Percentiles rank a stretch among this genome's conserved stretches.
phyloP scores from a whole-genome alignment of 345 rosid species.

The Lepidium aucheri region DNA sequence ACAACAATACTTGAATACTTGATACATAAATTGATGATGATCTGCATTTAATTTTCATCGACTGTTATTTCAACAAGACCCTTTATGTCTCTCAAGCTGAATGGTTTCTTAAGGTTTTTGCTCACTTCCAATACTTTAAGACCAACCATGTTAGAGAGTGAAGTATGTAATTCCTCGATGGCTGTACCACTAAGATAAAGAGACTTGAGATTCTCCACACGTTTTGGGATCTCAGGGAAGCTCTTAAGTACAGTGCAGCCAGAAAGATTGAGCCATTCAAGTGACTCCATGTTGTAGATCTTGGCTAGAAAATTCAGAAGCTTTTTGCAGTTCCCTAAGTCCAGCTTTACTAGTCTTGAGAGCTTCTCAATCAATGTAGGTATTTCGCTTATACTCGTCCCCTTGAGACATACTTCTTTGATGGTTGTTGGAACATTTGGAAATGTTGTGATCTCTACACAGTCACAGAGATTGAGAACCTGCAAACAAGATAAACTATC shows the following conservation, averaged over 20 bases:
- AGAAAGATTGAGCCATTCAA: conserved; percentile 8
- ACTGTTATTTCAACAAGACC: not conserved
- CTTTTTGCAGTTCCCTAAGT: conserved; percentile 1
- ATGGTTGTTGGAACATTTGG: conserved; percentile 9
- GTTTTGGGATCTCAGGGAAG: conserved; percentile 1
- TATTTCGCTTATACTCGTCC: not conserved
- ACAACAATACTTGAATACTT: too few relatives aligned
- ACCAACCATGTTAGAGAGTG: not conserved
- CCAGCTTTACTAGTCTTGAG: conserved; percentile 1
- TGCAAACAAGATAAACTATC: not conserved
- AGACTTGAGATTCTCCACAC: not conserved
- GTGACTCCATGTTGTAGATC: conserved; percentile 10
- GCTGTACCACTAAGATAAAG: conserved; percentile 7
- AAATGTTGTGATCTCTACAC: not conserved
- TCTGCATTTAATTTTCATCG: too few relatives aligned
- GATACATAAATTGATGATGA: too few relatives aligned
- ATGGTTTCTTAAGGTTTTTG: not conserved
- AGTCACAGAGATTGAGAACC: conserved; percentile 6
- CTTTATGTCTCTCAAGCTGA: not conserved
- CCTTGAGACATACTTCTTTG: not conserved
- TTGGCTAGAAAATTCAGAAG: not conserved
- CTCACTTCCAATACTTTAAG: conserved; percentile 7
- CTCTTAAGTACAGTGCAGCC: conserved; percentile 1
- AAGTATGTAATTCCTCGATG: not conserved
- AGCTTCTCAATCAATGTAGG: not conserved